Evolutionary conservation across 78 protist species (phyloP).

Genomic region (Dictyostelium firmibasis): DNA sequence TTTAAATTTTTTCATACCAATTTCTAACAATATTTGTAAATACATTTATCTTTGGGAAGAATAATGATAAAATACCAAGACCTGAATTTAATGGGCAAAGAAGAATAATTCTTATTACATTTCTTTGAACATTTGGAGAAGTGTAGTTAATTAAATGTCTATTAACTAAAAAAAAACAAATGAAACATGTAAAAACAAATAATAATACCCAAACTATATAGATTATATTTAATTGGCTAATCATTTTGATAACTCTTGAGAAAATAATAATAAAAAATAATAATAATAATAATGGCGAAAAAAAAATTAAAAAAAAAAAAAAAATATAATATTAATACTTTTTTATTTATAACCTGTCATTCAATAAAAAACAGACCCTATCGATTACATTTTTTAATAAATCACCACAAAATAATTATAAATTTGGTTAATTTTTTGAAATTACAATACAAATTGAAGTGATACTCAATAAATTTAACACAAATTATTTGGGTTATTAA

Average conservation of each 20-base stretch:
- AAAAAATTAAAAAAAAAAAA: no score
- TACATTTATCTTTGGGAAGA: background rate
- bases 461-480: no score
- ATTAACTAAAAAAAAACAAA: background rate
- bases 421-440: no score
- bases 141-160: background rate
- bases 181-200: background rate
- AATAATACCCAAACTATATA: background rate
- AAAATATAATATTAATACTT: no score
- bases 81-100: background rate
- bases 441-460: no score
- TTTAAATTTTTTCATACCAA: background rate
- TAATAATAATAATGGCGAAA: background rate
- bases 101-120: background rate
- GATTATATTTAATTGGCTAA: background rate
- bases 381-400: no score
- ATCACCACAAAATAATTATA: no score
- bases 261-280: background rate
- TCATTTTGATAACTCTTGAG: background rate
- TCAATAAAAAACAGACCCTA: no score
- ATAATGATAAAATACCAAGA: background rate
- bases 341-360: no score
- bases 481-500: no score
- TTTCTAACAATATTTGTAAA: background rate
- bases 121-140: background rate